Base-by-base conservation (phyloP, 306 rosid species). In the Senna siamea region DNA sequence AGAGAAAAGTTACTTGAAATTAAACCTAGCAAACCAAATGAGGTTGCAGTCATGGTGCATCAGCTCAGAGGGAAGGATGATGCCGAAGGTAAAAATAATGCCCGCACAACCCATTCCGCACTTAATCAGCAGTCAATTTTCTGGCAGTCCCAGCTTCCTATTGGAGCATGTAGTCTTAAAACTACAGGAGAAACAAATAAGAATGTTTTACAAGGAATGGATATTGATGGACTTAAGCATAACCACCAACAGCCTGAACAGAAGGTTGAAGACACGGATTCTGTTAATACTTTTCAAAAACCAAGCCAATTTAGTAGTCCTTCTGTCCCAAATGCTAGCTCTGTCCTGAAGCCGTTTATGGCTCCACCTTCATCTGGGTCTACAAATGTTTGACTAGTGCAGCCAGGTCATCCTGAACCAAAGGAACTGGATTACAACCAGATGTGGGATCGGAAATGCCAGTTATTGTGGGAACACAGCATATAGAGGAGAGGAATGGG, bases 71-170 rank as follows among this genome's bases (percentile, higher is more conserved):
- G 65, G 13, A 86, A 86, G 69, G 93, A 86, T 46, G 97, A 89
- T 54, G 59, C 50, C 38, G 91, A 91, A 65, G 73, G 87, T 78
- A 82, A 83, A 84, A 79, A 77, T 66, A 81, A 76, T 61, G 63
- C 84, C 59, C 79, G 71, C 5, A 83, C 70, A 28, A 63, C 50
- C 57, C 78, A 82, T 56, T 50, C 85, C 60, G 19, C 89, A 2
- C 30, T 55, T 55, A 93, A 80, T 67, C 81, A 80, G 34, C 84
- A 88, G 47, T 37, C 89, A 50, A 57, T 80, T 10, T 81, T 82
- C 50, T 90, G 89, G 93, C 90, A 84, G 70, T 51, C 87, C 63
- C 96, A 87, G 19, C 80, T 56, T 80, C 85, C 92, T 10, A 44
- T 76, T 37, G 83, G 83, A 46, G 63, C 65, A 19, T 73, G 76